Percentiles rank a stretch among this genome's conserved stretches.
phyloP scores from a whole-genome alignment of 202 grass and related monocot species.

The Zizania palustris region DNA sequence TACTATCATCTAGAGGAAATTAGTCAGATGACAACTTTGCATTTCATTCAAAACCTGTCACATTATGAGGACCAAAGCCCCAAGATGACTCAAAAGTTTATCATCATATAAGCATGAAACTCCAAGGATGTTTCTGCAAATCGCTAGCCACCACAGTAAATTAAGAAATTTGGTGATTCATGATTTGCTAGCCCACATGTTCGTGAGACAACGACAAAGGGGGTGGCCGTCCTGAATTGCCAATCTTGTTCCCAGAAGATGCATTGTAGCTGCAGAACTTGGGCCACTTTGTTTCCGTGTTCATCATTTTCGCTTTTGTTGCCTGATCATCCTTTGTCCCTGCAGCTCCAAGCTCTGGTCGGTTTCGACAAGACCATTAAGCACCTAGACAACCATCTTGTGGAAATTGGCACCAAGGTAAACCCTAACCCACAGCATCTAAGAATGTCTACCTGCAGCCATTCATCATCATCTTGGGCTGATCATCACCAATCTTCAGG shows the following conservation, averaged over 20 bases:
- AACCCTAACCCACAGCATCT: background rate
- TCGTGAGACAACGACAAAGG: too few relatives aligned
- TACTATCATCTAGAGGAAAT: background rate
- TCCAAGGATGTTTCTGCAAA: background rate
- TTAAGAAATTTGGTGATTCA: background rate
- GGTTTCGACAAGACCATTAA: slow-evolving; percentile 88
- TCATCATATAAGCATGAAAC: background rate
- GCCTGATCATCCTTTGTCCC: slow-evolving; percentile 28
- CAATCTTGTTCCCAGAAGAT: background rate
- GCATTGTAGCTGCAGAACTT: background rate
- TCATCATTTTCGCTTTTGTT: background rate
- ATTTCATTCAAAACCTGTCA: background rate
- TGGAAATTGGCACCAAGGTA: slow-evolving; percentile 90
- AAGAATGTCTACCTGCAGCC: background rate
- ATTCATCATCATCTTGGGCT: background rate
- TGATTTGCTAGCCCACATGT: background rate
- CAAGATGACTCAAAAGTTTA: background rate
- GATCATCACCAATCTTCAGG: slow-evolving; percentile 41
- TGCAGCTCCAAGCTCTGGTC: slow-evolving; percentile 94
- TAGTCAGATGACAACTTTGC: background rate
- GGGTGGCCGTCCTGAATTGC: too few relatives aligned
- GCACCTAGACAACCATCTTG: slow-evolving; percentile 82
- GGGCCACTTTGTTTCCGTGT: background rate
- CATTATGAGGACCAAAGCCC: background rate
- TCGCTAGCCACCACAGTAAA: background rate